These are phyloP conservation scores for Candida sojae DNA, from an alignment of 1,139 yeast species.

Conservation along the genomic window DNA sequence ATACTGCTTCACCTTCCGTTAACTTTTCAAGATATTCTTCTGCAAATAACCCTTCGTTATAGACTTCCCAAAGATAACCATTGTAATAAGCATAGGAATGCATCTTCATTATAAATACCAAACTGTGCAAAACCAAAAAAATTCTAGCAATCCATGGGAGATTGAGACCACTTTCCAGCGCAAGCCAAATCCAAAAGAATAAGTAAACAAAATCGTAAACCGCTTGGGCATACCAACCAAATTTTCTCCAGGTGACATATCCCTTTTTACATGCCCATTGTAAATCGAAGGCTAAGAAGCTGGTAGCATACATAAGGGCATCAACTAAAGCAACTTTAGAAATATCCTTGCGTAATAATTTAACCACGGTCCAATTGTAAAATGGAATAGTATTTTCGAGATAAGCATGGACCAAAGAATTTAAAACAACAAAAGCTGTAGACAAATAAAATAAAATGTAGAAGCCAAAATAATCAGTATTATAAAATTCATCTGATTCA, in stretches of 20 bases:
- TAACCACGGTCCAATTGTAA: slow-evolving; percentile 51
- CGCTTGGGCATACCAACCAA: slow-evolving; percentile 65
- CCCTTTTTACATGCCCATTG: slow-evolving; percentile 52
- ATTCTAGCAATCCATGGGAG: slow-evolving; percentile 90
- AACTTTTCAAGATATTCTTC: slow-evolving; percentile 28
- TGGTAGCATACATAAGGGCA: slow-evolving; percentile 63
- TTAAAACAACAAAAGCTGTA: slow-evolving; percentile 53
- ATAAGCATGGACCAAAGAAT: slow-evolving; percentile 47
- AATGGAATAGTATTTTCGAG: slow-evolving; percentile 26
- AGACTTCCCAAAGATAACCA: slow-evolving; percentile 78
- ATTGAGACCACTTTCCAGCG: slow-evolving; percentile 44
- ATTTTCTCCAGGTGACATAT: slow-evolving; percentile 53
- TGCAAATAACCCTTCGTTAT: slow-evolving; percentile 57
- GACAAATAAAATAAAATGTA: slow-evolving; percentile 71
- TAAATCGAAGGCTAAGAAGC: slow-evolving; percentile 56
- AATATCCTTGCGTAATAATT: slow-evolving; percentile 55
- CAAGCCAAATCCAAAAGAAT: slow-evolving; percentile 50
- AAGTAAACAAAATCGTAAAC: slow-evolving; percentile 55
- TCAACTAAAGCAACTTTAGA: slow-evolving; percentile 69
- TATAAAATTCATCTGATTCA: slow-evolving; percentile 42
- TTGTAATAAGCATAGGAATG: slow-evolving; percentile 89
- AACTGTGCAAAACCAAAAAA: slow-evolving; percentile 76
- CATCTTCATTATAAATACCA: slow-evolving; percentile 88
- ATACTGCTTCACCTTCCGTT: slow-evolving; percentile 14
- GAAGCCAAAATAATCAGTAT: slow-evolving; percentile 60